Evolutionary conservation across 495 filamentous ascomycete species (phyloP).

Genomic region (Hypoxylon subgilvum): DNA sequence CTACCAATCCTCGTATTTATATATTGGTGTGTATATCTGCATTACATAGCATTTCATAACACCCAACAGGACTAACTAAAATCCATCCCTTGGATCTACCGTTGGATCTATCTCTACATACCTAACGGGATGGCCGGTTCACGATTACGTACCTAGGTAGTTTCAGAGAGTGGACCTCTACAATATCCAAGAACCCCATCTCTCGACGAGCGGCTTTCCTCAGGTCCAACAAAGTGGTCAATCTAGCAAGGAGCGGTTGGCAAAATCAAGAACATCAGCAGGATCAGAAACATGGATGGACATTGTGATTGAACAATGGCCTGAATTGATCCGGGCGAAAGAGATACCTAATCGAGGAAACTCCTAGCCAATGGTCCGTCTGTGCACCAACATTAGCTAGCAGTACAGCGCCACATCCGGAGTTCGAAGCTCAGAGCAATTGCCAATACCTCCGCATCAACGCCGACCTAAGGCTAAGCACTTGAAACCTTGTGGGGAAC

Average conservation of each 20-base stretch:
- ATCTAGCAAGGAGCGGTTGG: conserved; percentile 11
- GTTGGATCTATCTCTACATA: too few relatives aligned
- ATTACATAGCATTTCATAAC: background rate
- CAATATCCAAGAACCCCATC: conserved; percentile 3
- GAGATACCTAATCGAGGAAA: background rate
- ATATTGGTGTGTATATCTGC: too few relatives aligned
- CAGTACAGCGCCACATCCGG: conserved; percentile 17
- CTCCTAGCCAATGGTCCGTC: conserved; percentile 16
- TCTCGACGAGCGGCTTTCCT: conserved; percentile 4
- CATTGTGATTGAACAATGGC: conserved; percentile 1
- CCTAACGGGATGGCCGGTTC: conserved; percentile 16
- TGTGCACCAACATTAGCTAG: background rate
- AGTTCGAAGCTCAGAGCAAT: background rate
- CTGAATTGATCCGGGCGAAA: background rate
- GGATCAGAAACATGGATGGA: too few relatives aligned
- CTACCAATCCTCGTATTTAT: too few relatives aligned
- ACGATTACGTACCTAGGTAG: conserved; percentile 17
- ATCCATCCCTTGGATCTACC: background rate
- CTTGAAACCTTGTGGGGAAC: conserved; percentile 25
- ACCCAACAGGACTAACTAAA: background rate
- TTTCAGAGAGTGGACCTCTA: conserved; percentile 6
- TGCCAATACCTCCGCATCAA: conserved; percentile 8
- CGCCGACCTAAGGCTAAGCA: conserved; percentile 1
- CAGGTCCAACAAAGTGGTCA: conserved; percentile 1
- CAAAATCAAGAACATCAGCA: background rate